Conservation (phyloP, 768 basidiomycete species). For the Dioszegia aurantiaca region DNA sequence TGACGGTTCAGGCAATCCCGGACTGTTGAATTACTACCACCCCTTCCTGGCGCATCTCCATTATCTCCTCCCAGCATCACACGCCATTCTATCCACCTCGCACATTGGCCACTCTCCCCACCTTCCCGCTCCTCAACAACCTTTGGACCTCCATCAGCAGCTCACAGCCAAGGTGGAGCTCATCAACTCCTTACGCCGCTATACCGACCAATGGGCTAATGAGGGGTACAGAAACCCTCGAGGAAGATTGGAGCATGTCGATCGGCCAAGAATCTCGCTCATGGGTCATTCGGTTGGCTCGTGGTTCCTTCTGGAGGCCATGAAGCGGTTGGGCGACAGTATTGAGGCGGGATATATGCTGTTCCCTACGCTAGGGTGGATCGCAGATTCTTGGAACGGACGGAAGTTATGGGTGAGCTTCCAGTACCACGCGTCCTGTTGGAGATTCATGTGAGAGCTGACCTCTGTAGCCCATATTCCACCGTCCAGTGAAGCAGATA, state of each 20-base stretch:
- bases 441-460: constrained; percentile 56
- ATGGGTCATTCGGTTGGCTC: constrained; percentile 66
- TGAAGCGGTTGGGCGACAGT: constrained; percentile 27
- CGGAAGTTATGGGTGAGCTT: constrained; percentile 59
- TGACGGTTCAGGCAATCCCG: constrained; percentile 57
- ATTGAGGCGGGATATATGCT: constrained; percentile 59
- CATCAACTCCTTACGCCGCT: constrained; percentile 52
- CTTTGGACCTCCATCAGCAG: constrained; percentile 57
- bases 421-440: not conserved
- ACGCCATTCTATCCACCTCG: constrained; percentile 54
- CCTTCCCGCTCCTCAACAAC: constrained; percentile 45
- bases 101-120: constrained; percentile 65
- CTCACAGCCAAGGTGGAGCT: constrained; percentile 61
- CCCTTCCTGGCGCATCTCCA: constrained; percentile 63
- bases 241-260: not conserved
- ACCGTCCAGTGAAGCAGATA: constrained; percentile 55
- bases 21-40: constrained; percentile 66
- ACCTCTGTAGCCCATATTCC: constrained; percentile 56
- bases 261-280: constrained; percentile 28
- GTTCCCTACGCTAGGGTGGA: constrained; percentile 68
- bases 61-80: constrained; percentile 60
- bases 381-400: constrained; percentile 67
- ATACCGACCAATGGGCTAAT: constrained; percentile 29
- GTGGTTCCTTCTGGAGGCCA: constrained; percentile 66
- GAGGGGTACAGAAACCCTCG: constrained; percentile 10